Evolutionary conservation across 306 rosid species (phyloP).

Genomic region (Calophaca sinica): DNA sequence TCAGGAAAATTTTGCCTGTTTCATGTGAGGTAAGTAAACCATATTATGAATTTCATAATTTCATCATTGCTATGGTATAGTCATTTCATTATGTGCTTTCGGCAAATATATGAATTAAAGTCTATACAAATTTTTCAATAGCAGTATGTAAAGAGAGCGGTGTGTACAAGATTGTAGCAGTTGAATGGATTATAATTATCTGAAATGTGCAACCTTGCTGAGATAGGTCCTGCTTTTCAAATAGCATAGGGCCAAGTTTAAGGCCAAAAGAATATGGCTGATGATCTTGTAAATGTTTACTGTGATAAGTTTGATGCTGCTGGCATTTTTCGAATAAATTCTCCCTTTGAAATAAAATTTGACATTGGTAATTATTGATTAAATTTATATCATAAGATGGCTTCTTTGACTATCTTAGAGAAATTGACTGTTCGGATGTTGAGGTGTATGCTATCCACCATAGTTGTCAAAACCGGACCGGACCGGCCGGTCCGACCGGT

Average conservation of each 20-base stretch:
- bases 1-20: constrained; percentile 68
- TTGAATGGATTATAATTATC: no score
- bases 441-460: constrained; percentile 95
- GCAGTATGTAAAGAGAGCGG: no score
- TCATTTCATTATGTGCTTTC: neutral
- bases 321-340: constrained; percentile 2
- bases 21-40: constrained; percentile 77
- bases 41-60: neutral
- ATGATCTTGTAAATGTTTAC: no score
- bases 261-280: no score
- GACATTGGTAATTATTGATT: constrained; percentile 16
- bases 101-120: neutral
- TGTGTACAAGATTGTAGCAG: no score
- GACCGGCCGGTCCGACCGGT: no score
- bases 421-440: constrained; percentile 83
- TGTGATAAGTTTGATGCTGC: constrained; percentile 27
- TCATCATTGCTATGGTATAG: neutral
- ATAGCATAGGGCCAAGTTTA: no score
- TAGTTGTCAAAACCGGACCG: no score
- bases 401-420: constrained; percentile 88
- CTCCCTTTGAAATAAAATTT: constrained; percentile 15
- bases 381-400: constrained; percentile 72
- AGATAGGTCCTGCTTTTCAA: no score
- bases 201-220: no score
- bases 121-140: neutral